Evolutionary conservation across 2,329 filamentous ascomycete species (phyloP), one percentile per base, ranked within the genome.

Genomic region (Verticillium isaacii): DNA sequence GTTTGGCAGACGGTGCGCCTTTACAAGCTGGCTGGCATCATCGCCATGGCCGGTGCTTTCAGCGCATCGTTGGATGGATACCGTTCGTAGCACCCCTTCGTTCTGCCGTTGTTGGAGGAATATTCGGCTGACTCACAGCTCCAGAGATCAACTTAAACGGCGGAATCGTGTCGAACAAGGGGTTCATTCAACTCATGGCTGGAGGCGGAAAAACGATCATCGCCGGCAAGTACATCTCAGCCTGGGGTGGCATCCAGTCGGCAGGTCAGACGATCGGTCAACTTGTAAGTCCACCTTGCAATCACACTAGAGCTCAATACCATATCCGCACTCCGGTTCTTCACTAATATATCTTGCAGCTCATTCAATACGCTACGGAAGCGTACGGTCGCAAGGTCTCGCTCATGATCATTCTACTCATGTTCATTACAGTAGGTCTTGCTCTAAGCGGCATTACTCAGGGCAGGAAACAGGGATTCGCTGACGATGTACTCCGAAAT

Each of bases 11-110:
- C 69, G 55, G 70, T 74, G 6, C 62, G 63, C 7, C 67, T 68
- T 56, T 77, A 75, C 68, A 78, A 76, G 45, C 63, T 66, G 1
- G 68, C 76, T 0, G 73, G 71, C 0, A 19, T 67, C 32, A 71
- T 78, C 29, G 75, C 74, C 2, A 79, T 78, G 76, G 61, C 66
- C 57, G 76, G 75, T 5, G 74, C 77, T 0, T 80, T 79, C 58
- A 73, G 71, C 56, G 76, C 77, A 15, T 73, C 76, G 0, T 66
- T 78, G 0, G 77, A 79, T 66, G 77, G 77, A 2, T 79, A 79
- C 60, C 77, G 65, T 68, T 32, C 55, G 66, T 25, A 23, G 29
- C 29, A 34, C n/a, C 3, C 37, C 15, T n/a, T 17, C 11, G 9
- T 37, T 2, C 19, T 6, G 17, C 25, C 29, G 3, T n/a, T 7